Conservation (phyloP, 2,329 filamentous ascomycete species). For the Aspergillus uvarum region DNA sequence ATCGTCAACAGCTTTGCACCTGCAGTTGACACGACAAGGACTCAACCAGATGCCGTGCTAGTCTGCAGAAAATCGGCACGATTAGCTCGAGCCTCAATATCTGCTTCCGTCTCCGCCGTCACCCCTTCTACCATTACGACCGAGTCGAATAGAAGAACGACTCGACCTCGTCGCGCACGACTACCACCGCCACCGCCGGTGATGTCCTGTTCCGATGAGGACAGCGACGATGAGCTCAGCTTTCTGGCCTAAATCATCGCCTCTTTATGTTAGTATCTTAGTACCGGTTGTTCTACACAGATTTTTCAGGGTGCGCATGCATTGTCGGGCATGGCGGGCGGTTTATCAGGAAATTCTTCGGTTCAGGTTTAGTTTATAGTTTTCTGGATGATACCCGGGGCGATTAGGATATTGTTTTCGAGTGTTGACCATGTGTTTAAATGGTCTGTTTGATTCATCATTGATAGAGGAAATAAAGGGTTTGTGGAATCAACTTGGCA, state of each 20-base stretch:
- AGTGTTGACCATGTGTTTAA: background rate
- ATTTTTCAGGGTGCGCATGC: background rate
- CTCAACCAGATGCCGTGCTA: background rate
- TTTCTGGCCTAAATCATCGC: slow-evolving; percentile 27
- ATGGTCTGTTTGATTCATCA: background rate
- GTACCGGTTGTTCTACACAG: background rate
- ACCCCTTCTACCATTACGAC: background rate
- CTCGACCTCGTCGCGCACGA: background rate
- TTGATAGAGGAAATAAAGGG: background rate
- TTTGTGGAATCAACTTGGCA: background rate
- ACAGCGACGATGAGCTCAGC: slow-evolving; percentile 42
- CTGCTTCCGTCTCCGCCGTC: background rate
- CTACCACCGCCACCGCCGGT: slow-evolving; percentile 13
- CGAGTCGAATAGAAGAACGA: background rate
- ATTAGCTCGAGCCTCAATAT: background rate
- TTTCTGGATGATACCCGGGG: slow-evolving; percentile 13
- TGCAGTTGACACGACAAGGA: background rate
- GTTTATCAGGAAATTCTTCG: background rate
- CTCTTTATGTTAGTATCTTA: background rate
- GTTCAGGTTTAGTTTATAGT: background rate
- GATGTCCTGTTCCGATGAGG: slow-evolving; percentile 32
- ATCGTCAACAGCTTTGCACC: slow-evolving; percentile 26
- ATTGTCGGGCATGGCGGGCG: background rate
- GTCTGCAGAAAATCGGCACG: background rate
- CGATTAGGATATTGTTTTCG: background rate